Percentiles rank a stretch among this genome's conserved stretches.
Conservation (phyloP, 1,284 basidiomycete species). For the Irpex sp. region DNA sequence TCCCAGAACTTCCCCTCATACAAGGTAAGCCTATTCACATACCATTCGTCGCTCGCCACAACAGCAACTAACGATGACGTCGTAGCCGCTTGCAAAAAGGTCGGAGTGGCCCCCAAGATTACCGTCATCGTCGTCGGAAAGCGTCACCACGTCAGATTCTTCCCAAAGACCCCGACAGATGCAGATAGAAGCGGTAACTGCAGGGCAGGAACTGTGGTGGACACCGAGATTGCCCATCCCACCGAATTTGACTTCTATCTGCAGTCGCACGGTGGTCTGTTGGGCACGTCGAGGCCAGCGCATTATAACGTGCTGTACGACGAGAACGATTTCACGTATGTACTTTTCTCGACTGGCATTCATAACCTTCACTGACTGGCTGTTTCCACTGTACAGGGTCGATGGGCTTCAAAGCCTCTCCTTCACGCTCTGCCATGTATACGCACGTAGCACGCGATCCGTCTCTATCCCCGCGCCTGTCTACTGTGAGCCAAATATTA, state of each 20-base stretch:
- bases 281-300: conserved; percentile 50
- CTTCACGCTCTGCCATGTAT: conserved; percentile 78
- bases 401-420: conserved; percentile 69
- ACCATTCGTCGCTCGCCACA: conserved; percentile 1
- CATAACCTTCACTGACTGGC: background rate
- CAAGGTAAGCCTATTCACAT: background rate
- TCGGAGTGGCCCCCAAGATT: conserved; percentile 59
- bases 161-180: conserved; percentile 48
- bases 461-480: conserved; percentile 84
- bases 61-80: background rate
- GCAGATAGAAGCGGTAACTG: conserved; percentile 70
- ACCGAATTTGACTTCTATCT: conserved; percentile 81
- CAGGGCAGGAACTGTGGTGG: conserved; percentile 72
- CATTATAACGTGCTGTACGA: conserved; percentile 69
- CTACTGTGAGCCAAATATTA: conserved; percentile 54
- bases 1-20: background rate
- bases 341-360: conserved; percentile 13
- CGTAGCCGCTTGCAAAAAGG: conserved; percentile 52
- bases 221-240: conserved; percentile 66
- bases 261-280: conserved; percentile 66
- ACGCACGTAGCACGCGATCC: conserved; percentile 77
- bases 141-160: conserved; percentile 75
- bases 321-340: conserved; percentile 52
- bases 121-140: conserved; percentile 77
- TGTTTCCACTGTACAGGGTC: conserved; percentile 36